Base-by-base conservation (phyloP, 352 stramenopile genomes). In the Globisporangium parvum region DNA sequence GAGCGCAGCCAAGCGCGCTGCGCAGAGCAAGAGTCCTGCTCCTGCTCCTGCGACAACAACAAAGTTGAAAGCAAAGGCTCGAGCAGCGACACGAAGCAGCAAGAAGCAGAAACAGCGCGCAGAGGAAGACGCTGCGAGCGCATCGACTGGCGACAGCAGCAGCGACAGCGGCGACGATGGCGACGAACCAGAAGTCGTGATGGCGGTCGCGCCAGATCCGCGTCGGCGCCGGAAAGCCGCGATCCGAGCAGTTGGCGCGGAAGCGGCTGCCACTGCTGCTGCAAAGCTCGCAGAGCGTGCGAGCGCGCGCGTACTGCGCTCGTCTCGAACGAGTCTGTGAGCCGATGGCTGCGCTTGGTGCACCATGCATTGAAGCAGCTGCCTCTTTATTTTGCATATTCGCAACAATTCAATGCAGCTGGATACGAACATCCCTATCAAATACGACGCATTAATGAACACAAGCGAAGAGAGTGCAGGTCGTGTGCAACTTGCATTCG, bases 241-340 rank as follows among this genome's bases (percentile, higher is more conserved):
- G 3, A 71, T 72, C 11, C 78, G 74, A 24, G 83, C 83, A 2
- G 62, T 90, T 12, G 79, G 66, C 9, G 78, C 76, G 10, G 66
- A 78, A 21, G 80, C 75, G 24, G 82, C 82, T n/a, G 82, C 82
- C 10, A 78, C 68, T 20, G 75, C 72, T 17, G 75, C 75, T 6
- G 61, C 67, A 4, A 85, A 80, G 56, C 56, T 39, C 15, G 62
- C 65, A 15, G 53, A 47, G 17, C 59, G 62, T 46, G 21, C 68
- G 11, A 61, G 60, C 2, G 61, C 52, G 5, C 66, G 71, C 65
- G 74, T 71, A 17, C 41, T 90, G 44, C 76, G 76, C 45, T 63
- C 57, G 26, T 53, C 48, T 17, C 50, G 35, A 15, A 31, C 50
- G 33, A 53, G 31, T 37, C 18, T 17, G n/a, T 53, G 28, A 44